A percentile compares a stretch with the other conserved stretches of the same genome.
Conservation (phyloP, 1,284 basidiomycete species). For the Neolentinus lepideus region DNA sequence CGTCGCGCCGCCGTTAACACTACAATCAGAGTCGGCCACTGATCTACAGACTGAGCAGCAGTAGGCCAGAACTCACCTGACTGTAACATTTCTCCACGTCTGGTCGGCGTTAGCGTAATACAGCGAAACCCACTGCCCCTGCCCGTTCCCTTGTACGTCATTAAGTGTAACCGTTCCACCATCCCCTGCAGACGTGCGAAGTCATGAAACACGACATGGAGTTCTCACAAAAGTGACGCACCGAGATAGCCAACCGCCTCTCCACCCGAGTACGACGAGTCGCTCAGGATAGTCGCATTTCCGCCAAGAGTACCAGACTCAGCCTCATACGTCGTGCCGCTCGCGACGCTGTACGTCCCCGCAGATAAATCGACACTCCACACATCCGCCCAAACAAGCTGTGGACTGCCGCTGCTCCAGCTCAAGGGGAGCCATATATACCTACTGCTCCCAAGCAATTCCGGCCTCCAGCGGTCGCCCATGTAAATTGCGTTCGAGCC, state of each 20-base stretch:
- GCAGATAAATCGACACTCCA: constrained; percentile 46
- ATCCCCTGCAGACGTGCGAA: constrained; percentile 28
- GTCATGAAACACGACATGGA: not conserved
- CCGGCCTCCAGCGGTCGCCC: constrained; percentile 59
- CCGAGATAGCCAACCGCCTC: constrained; percentile 49
- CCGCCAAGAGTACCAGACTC: constrained; percentile 47
- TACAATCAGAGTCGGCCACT: too few relatives aligned
- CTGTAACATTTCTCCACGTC: constrained; percentile 49
- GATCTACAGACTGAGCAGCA: not conserved
- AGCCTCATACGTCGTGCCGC: constrained; percentile 50
- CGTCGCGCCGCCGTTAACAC: constrained; percentile 49
- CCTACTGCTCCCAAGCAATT: constrained; percentile 44
- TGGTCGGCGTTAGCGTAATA: constrained; percentile 56
- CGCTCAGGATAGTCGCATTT: constrained; percentile 33
- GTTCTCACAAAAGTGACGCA: constrained; percentile 13
- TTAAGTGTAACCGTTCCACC: constrained; percentile 52
- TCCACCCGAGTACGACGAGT: constrained; percentile 44
- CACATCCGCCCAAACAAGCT: constrained; percentile 49
- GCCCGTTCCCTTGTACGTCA: constrained; percentile 47
- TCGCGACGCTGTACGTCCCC: constrained; percentile 40
- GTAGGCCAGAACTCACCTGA: constrained; percentile 31
- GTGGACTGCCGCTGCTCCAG: constrained; percentile 44
- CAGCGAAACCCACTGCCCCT: constrained; percentile 48
- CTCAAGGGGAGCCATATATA: constrained; percentile 59
- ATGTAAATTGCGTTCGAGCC: constrained; percentile 50